Conservation (phyloP, 441 rosid species). For the Brassica balearica region DNA sequence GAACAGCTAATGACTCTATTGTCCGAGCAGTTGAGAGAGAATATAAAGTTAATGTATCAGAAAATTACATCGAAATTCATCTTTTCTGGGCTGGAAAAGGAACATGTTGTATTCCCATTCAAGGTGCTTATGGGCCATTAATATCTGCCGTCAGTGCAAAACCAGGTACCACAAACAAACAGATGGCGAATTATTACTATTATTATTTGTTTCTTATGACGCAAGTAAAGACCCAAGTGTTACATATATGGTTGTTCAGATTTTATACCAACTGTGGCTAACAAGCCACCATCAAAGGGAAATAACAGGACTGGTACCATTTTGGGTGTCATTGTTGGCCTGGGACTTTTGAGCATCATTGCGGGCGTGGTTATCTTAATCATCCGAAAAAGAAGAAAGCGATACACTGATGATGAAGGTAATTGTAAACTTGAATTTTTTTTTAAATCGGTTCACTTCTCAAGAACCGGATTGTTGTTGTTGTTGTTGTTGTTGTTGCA, state of each 20-base stretch:
- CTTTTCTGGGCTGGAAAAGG: slow-evolving; percentile 80
- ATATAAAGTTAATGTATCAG: slow-evolving; percentile 53
- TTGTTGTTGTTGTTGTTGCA: slow-evolving; percentile 9
- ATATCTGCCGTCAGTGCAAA: slow-evolving; percentile 62
- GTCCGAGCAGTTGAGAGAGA: slow-evolving; percentile 30
- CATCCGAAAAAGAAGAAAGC: slow-evolving; percentile 47
- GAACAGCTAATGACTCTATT: slow-evolving; percentile 33
- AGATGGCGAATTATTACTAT: too few relatives aligned
- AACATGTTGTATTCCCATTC: slow-evolving; percentile 65
- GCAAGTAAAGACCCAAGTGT: slow-evolving; percentile 22
- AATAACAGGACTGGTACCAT: slow-evolving; percentile 48
- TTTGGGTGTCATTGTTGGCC: slow-evolving; percentile 62
- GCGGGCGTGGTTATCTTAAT: slow-evolving; percentile 39
- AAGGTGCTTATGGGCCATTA: slow-evolving; percentile 67
- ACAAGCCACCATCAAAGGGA: slow-evolving; percentile 43
- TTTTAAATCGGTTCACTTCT: neutral
- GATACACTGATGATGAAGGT: slow-evolving; percentile 60
- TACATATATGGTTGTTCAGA: slow-evolving; percentile 48
- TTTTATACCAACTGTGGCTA: slow-evolving; percentile 63
- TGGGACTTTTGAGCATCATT: slow-evolving; percentile 50
- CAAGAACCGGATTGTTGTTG: neutral
- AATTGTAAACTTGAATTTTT: neutral
- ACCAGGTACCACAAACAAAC: slow-evolving; percentile 49
- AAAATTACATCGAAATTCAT: slow-evolving; percentile 71
- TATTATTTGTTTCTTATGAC: neutral